Base-by-base conservation (phyloP, 2,329 filamentous ascomycete genomes). In the Xylariaceae sp. region DNA sequence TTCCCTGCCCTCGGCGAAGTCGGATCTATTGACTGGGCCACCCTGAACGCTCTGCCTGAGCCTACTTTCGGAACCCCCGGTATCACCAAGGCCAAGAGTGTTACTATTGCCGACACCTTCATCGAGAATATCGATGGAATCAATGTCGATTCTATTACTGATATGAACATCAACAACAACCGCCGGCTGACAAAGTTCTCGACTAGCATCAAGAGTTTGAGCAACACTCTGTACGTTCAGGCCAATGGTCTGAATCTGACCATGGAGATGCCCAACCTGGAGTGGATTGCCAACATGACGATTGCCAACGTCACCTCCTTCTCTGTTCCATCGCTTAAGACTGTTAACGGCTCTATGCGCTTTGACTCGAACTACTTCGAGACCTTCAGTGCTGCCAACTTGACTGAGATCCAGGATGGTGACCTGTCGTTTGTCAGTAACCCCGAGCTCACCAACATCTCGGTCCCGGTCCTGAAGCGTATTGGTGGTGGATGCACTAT, bases 161-260 rank as follows among this genome's bases (percentile, higher is more conserved):
- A 79, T 64, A 84, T 99, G 73, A 81, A 90, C 74, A 89, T 99
- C 76, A 89, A 90, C 83, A 96, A 96, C 87, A 98, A 98, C 86
- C 79, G 79, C 60, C 88, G 89, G 71, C 82, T 99, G 67, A 85
- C 83, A 71, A 81, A 80, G 59, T 90, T 96, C 79, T 84, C 85
- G 71, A 90, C 92, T 75, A 84, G 89, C 72, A 82, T 98, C 56
- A 82, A 82, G 73, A 93, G 90, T 77, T 84, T 96, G 67, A 89
- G 83, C 63, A 80, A 83, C 54, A 74, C 81, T 45, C 79, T 97
- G 50, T 86, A 83, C 69, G 86, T 99, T 71, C 85, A 87, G 67
- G 87, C 88, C 80, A 99, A 99, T 81, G 88, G 89, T 70, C 78
- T 83, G 64, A 80, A 86, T 63, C 83, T 96, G 66, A 77, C 82